Base-by-base conservation (phyloP, 2,329 filamentous ascomycete species). In the Trichoderma guizhouense region DNA sequence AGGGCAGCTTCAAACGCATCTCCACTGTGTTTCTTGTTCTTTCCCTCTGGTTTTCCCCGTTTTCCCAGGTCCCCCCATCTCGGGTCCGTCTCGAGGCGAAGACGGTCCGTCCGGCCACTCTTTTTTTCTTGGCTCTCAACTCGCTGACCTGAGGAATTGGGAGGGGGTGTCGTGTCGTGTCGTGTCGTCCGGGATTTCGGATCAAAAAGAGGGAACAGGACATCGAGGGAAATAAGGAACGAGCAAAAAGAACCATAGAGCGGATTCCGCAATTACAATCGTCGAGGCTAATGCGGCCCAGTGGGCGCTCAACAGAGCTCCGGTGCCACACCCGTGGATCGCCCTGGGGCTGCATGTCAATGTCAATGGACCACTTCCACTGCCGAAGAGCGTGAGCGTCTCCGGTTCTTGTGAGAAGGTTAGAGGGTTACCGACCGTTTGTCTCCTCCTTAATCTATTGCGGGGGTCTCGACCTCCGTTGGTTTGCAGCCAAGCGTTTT, bases 381-480 rank as follows among this genome's bases (percentile, higher is more conserved):
- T 69, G 57, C 66, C 57, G 66, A n/a, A 69, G 51, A 32, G 66
- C 15, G 34, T 36, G 34, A 36, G 34, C 39, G 57, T 34, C 57
- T 62, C 57, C 21, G 53, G 26, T 62, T 47, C 36, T 12, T 53
- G 66, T 34, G n/a, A 39, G n/a, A 36, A 36, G 3, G 39, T 5
- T 18, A 43, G 15, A 43, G 7, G 36, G n/a, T 64, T 69, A 61
- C 66, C 66, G 66, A 47, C 66, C 36, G 66, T 51, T 26, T 47
- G 66, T 69, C 53, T 57, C 66, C 66, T 69, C 66, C 66, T 69
- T 69, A 69, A 69, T 69, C 57, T 60, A 69, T 62, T 62, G 66
- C 55, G 66, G 66, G 64, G 55, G 34, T 47, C 66, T 61, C 39
- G 66, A 57, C 21, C 66, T 61, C 39, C 60, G 24, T 53, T 58